phyloP scores from a whole-genome alignment of 371 early-diverging fungal species.

The Batkoa obscura region DNA sequence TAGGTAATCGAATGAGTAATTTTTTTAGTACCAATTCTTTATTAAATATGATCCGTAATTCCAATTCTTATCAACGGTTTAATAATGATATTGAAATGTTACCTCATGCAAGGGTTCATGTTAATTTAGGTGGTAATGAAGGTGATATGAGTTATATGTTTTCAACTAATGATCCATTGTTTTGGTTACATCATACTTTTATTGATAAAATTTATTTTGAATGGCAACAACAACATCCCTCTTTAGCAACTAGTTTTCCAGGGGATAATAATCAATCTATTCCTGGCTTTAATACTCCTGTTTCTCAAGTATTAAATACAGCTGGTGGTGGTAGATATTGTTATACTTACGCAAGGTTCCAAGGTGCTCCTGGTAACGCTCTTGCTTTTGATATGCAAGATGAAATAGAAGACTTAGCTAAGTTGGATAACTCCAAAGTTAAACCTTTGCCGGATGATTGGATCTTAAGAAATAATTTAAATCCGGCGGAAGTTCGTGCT shows the following conservation, averaged over 20 bases:
- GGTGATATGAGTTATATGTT: slow-evolving; percentile 16
- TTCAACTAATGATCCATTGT: slow-evolving; percentile 12
- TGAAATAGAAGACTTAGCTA: too few species aligned
- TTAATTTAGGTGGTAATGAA: slow-evolving; percentile 20
- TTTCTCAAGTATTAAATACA: not conserved
- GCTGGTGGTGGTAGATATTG: not conserved
- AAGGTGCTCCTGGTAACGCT: not conserved
- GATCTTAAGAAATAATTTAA: not conserved
- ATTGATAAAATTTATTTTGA: slow-evolving; percentile 10
- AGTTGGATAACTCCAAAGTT: not conserved
- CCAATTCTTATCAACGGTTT: slow-evolving; percentile 14
- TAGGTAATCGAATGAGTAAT: not conserved
- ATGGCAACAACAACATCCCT: slow-evolving; percentile 6
- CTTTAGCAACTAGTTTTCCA: not conserved
- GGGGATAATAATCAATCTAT: not conserved
- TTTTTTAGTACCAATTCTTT: not conserved
- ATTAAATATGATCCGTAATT: not conserved
- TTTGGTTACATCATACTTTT: slow-evolving; percentile 12
- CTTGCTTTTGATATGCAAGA: not conserved
- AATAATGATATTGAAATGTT: slow-evolving; percentile 14
- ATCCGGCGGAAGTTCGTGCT: not conserved
- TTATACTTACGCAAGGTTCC: not conserved
- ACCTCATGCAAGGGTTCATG: slow-evolving; percentile 26
- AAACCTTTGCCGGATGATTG: not conserved
- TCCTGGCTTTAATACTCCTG: not conserved